Conservation (phyloP, 148 eudicot genomes). For the Fagopyrum tataricum region DNA sequence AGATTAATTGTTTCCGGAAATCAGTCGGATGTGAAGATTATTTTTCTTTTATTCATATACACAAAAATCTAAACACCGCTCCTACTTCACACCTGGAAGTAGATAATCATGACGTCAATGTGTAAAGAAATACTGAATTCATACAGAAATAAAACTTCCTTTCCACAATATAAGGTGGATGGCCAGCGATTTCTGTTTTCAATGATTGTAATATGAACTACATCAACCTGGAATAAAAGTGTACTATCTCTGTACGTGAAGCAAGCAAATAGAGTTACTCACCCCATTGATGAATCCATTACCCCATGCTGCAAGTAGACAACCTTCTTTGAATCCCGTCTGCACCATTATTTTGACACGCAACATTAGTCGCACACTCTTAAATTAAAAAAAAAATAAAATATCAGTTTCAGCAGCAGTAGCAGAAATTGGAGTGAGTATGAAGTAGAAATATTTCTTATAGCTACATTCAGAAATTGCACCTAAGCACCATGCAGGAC, state of each 20-base stretch:
- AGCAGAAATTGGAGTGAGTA: not conserved
- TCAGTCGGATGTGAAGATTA: not conserved
- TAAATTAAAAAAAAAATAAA: not conserved
- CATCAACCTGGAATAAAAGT: not conserved
- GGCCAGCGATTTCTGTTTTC: not conserved
- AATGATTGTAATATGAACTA: not conserved
- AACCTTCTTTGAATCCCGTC: slow-evolving; percentile 84
- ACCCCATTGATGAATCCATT: slow-evolving; percentile 99
- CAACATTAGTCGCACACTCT: not conserved
- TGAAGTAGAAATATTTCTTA: not conserved
- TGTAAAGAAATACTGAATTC: not conserved
- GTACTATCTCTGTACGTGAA: not conserved
- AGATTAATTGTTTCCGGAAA: not conserved
- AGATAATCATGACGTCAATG: not conserved
- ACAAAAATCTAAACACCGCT: not conserved
- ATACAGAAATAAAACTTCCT: not conserved
- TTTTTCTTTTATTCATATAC: not conserved
- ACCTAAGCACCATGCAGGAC: slow-evolving; percentile 1
- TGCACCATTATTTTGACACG: slow-evolving; percentile 28
- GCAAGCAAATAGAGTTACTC: slow-evolving; percentile 17
- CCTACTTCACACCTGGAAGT: not conserved
- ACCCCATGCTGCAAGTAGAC: slow-evolving; percentile 96
- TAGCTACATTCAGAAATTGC: not conserved
- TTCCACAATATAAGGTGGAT: not conserved
- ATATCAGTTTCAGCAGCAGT: not conserved